phyloP scores from a whole-genome alignment of 1,284 basidiomycete genomes.

The Irpex lacteus region DNA sequence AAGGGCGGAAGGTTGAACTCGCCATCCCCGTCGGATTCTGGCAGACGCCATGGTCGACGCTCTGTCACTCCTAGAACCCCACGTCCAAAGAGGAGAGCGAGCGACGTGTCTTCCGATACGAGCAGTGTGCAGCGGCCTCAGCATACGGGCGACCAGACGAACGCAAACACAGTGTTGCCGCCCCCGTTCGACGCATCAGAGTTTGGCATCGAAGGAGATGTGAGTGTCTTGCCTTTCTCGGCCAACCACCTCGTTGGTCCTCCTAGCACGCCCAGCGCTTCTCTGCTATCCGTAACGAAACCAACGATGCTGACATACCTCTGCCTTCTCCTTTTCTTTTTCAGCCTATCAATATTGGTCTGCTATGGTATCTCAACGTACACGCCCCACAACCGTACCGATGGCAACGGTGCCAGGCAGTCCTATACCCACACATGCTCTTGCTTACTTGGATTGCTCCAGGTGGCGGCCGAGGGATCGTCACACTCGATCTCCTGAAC shows the following conservation, averaged over 20 bases:
- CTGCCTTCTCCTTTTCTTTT: constrained; percentile 17
- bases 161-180: not conserved
- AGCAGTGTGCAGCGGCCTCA: not conserved
- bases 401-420: constrained; percentile 84
- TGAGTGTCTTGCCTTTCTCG: constrained; percentile 28
- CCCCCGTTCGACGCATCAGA: constrained; percentile 13
- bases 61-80: not conserved
- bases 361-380: constrained; percentile 88
- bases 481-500: constrained; percentile 80
- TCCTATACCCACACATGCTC: constrained; percentile 78
- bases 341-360: constrained; percentile 79
- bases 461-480: constrained; percentile 74
- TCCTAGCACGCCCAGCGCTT: constrained; percentile 13
- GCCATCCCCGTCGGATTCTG: constrained; percentile 20
- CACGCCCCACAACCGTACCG: constrained; percentile 74
- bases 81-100: not conserved
- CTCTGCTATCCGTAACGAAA: constrained; percentile 1
- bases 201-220: constrained; percentile 36
- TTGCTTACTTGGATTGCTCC: constrained; percentile 81
- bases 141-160: not conserved
- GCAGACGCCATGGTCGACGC: not conserved
- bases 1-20: constrained; percentile 28
- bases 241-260: not conserved
- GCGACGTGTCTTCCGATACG: not conserved
- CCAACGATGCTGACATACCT: constrained; percentile 9